Base-by-base conservation (phyloP, 2,329 filamentous ascomycete genomes). In the Coniella vitis region DNA sequence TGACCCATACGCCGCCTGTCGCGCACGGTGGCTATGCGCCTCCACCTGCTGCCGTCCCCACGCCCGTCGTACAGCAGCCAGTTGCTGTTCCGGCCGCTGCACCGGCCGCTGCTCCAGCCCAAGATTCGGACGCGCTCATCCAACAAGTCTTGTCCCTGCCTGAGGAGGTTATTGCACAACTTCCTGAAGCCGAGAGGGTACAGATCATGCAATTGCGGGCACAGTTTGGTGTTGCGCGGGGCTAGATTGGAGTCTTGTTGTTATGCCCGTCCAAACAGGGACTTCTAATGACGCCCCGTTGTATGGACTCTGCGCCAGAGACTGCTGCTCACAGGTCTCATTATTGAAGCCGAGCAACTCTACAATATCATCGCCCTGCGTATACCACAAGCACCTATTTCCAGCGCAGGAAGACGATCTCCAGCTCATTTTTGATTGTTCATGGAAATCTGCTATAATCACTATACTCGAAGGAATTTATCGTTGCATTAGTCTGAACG, bases 61-160 rank as follows among this genome's bases (percentile, higher is more conserved):
- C 60, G 4, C 55, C 63, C 4, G 52, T 56, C 3, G 56, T 66
- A 3, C 71, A 70, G 25, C 69, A 71, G 45, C 65, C 71, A 5
- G 62, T 66, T 34, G 64, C 60, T 35, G 62, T 61, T 22, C 60
- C 61, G 38, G 61, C 64, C 7, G 64, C 69, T 8, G n/a, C n/a
- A 21, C 60, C 61, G 38, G 61, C 64, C 5, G 61, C 63, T 2
- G 58, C 63, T 12, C 47, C 51, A 14, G 51, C 34, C n/a, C 68
- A 73, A 37, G 80, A 86, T 51, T 79, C 86, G 37, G 83, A 87
- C 41, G 81, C 83, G 38, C 75, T 95, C 47, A 83, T 95, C 64
- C 79, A 86, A 55, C 86, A 90, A 58, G 86, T 96, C 41, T 74
- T 96, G 71, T 79, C 78, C 47, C 81, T 96, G 70, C 80, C 89